Base-by-base conservation (phyloP, 139 green algal genomes). In the Micractinium sp. region DNA sequence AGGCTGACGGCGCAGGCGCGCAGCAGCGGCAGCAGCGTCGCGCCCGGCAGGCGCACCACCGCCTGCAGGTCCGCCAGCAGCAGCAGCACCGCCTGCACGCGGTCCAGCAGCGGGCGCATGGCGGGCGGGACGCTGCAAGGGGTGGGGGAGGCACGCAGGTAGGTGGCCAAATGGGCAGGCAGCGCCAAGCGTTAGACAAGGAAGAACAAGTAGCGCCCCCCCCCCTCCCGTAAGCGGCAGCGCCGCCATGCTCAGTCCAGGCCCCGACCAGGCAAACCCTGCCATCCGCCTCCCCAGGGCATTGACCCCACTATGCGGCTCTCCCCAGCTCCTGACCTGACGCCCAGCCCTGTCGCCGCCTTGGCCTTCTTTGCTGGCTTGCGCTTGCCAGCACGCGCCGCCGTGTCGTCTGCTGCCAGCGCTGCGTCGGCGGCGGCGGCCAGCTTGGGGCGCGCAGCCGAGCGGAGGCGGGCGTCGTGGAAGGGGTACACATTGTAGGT, bases 401-500 rank as follows among this genome's bases (percentile, higher is more conserved):
- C 82, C 22, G 25, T 67, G 22, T 79, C 78, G 20, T 39, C 41
- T 31, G 78, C 76, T 29, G 60, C 83, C 29, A 38, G 22, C 33
- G 83, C 71, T 0, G 53, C 71, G 3, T 78, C 85, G n/a, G 25
- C 85, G 2, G 85, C 85, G 22, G 69, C 41, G 5, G 71, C 85
- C 38, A 93, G 75, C 38, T 85, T 53, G 22, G 92, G 93, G 33
- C 94, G 73, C 22, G 92, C 90, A 29, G 91, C 79, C 1, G 88
- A 80, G 78, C 85, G 88, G 19, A 95, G 90, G 3, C 91, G 89
- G 7, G 82, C 36, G 35, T 97, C 94, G 83, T 95, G 84, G 27
- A 96, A 90, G 2, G 93, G 92, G 53, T 96, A 91, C 69, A 97
- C 86, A 69, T 97, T 97, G 85, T 91, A 89, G 81, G 94, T 84